Base-by-base conservation (phyloP, 345 rosid genomes). In the Laguncularia racemosa region DNA sequence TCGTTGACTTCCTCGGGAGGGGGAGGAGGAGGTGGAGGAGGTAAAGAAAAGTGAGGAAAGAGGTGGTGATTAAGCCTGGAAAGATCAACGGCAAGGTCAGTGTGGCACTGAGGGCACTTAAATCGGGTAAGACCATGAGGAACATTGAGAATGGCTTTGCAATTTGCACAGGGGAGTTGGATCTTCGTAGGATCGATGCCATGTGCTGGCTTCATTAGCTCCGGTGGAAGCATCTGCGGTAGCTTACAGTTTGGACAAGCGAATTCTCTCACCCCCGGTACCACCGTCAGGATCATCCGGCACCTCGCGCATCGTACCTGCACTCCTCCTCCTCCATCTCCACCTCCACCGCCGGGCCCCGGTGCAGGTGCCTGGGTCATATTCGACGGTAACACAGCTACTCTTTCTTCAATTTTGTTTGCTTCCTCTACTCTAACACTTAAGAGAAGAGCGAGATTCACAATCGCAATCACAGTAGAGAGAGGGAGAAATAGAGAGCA, bases 151-250 rank as follows among this genome's bases (percentile, higher is more conserved):
- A 92, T 79, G 33, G 98, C 96, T 82, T 81, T 86, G 75, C 98
- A 92, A 71, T 83, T 78, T 44, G 88, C 95, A 65, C 98, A 92
- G 13, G 98, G 96, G 49, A 92, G 81, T 69, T 92, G 98, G 79
- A 89, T 86, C 96, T 92, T 92, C 66, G 93, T 72, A 28, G 95
- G 96, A 79, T 92, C 96, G 89, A 92, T 84, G 58, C 98, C 98
- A 47, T 86, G 96, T 0, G 98, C 95, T 9, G 62, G 81, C 56
- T 59, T 77, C 44, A 89, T 69, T 46, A 92, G 88, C 78, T 92
- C 93, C 66, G 98, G 98, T 33, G 96, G 98, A 17, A 92, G 80
- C 98, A 84, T 92, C 72, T 92, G 95, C 57, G 95, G 95, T 67
- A 89, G 71, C 68, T 85, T 79, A 62, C 98, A 92, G 53, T 83